Percentiles rank a stretch among this genome's conserved stretches.
phyloP scores from a whole-genome alignment of 2,329 filamentous ascomycete genomes.

The Alternaria burnsii region DNA sequence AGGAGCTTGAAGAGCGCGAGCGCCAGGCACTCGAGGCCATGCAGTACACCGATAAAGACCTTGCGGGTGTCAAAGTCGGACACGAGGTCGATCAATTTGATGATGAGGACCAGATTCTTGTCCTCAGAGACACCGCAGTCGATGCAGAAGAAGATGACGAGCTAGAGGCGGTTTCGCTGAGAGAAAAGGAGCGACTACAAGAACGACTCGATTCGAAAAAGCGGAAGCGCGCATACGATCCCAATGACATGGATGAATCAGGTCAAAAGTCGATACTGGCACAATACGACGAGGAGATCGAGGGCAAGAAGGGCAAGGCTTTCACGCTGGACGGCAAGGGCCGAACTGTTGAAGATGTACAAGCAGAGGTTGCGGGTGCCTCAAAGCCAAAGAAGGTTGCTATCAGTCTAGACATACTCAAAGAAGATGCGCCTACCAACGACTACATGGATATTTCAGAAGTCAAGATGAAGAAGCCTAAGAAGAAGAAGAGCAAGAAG shows the following conservation, averaged over 20 bases:
- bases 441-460: constrained; percentile 89
- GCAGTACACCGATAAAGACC: constrained; percentile 84
- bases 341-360: constrained; percentile 68
- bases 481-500: constrained; percentile 46
- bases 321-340: constrained; percentile 88
- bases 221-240: constrained; percentile 88
- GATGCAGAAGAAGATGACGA: constrained; percentile 87
- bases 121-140: constrained; percentile 91
- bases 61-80: constrained; percentile 89
- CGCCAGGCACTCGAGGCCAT: constrained; percentile 67
- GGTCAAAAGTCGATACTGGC: constrained; percentile 75
- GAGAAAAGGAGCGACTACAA: constrained; percentile 74
- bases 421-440: constrained; percentile 73
- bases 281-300: constrained; percentile 96
- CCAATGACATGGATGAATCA: constrained; percentile 73
- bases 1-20: constrained; percentile 78
- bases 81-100: constrained; percentile 86
- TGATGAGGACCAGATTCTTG: constrained; percentile 87
- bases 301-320: constrained; percentile 84
- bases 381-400: constrained; percentile 69
- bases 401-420: constrained; percentile 77
- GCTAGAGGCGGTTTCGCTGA: constrained; percentile 78
- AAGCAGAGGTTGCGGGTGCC: constrained; percentile 64
- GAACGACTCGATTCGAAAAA: constrained; percentile 89
- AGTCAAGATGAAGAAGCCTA: constrained; percentile 81